Conservation (phyloP, 192 early-diverging fungal genomes). For the Pilaira anomala region DNA sequence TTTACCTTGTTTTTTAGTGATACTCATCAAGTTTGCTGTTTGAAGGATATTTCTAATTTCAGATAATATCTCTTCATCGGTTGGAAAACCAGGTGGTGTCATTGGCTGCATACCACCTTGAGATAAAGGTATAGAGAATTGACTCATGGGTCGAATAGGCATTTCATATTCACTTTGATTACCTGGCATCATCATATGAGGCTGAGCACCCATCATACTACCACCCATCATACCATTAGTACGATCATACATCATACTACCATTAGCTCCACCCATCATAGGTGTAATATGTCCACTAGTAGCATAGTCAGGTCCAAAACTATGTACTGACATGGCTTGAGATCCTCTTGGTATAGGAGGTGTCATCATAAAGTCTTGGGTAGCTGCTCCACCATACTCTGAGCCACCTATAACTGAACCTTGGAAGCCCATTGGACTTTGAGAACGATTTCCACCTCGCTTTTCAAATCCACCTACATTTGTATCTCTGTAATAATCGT, state of each 20-base stretch:
- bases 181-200: constrained; percentile 2
- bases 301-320: constrained; percentile 5
- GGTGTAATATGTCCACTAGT: not conserved
- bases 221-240: not conserved
- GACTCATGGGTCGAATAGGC: constrained; percentile 24
- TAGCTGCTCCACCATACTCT: constrained; percentile 19
- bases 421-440: constrained; percentile 20
- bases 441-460: constrained; percentile 10
- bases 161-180: constrained; percentile 16
- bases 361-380: constrained; percentile 11
- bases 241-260: not conserved
- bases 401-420: constrained; percentile 24
- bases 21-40: constrained; percentile 93
- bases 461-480: constrained; percentile 20
- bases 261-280: constrained; percentile 6
- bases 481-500: constrained; percentile 35
- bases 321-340: constrained; percentile 11
- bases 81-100: constrained; percentile 42
- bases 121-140: constrained; percentile 35
- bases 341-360: constrained; percentile 19
- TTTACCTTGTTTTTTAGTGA: constrained; percentile 93
- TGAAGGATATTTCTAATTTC: constrained; percentile 77
- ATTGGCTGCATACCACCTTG: constrained; percentile 22
- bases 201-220: not conserved
- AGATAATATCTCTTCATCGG: constrained; percentile 65